A percentile compares a stretch with the other conserved stretches of the same genome.
phyloP scores from a whole-genome alignment of 768 basidiomycete genomes.

The Boletus subparvulus region DNA sequence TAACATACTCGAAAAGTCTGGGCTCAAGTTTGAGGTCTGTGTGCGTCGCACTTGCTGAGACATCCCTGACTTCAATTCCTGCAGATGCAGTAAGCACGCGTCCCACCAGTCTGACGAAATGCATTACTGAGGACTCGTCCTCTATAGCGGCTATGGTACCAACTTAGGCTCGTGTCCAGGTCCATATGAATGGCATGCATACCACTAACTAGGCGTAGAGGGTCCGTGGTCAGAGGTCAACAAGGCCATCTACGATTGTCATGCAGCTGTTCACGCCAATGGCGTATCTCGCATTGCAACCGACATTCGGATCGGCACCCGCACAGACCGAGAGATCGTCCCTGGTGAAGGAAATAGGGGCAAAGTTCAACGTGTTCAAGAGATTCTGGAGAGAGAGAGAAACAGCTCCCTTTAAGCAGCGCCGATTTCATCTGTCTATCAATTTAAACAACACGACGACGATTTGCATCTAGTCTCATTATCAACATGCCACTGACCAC shows the following conservation, averaged over 20 bases:
- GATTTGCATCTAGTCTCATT: neutral
- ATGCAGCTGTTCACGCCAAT: slow-evolving; percentile 77
- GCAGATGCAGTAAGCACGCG: slow-evolving; percentile 40
- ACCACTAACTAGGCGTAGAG: slow-evolving; percentile 39
- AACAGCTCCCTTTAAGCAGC: neutral
- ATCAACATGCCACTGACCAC: neutral
- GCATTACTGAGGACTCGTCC: slow-evolving; percentile 22
- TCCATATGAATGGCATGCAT: neutral
- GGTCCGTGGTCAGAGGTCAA: slow-evolving; percentile 86
- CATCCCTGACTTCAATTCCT: neutral
- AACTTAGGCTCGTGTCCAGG: slow-evolving; percentile 59
- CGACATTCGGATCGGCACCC: slow-evolving; percentile 93
- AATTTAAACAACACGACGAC: neutral
- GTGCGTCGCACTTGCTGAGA: neutral
- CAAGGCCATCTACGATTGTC: slow-evolving; percentile 88
- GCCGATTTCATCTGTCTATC: neutral
- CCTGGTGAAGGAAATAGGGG: slow-evolving; percentile 71
- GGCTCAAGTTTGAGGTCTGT: slow-evolving; percentile 77
- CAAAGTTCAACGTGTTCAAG: slow-evolving; percentile 81
- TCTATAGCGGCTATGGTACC: slow-evolving; percentile 81
- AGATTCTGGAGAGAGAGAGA: slow-evolving; percentile 56
- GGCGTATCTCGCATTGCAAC: slow-evolving; percentile 80
- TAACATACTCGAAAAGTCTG: slow-evolving; percentile 76
- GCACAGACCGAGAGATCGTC: slow-evolving; percentile 63
- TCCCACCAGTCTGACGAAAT: slow-evolving; percentile 28